Percentiles rank a stretch among this genome's conserved stretches.
phyloP scores from a whole-genome alignment of 2,329 filamentous ascomycete species.

The Basipetospora chlamydospora region DNA sequence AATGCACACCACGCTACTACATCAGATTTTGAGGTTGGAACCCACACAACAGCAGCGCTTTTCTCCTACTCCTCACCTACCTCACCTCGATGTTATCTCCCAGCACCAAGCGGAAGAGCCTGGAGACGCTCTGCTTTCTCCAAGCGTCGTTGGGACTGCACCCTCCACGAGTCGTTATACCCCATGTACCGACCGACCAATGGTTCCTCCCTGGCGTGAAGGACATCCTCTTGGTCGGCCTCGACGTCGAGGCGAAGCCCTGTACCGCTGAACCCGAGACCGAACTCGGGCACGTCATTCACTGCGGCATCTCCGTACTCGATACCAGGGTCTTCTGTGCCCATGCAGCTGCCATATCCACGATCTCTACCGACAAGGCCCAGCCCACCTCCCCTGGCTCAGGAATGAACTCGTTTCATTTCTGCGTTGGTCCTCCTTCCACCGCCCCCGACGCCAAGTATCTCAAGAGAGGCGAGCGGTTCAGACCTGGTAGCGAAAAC shows the following conservation, averaged over 20 bases:
- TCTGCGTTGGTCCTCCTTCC: background rate
- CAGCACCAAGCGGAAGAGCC: too few relatives aligned
- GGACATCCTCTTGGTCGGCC: conserved; percentile 2
- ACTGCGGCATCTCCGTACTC: conserved; percentile 3
- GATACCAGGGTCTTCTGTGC: conserved; percentile 1
- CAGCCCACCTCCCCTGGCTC: background rate
- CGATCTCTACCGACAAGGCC: background rate
- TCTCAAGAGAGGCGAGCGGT: background rate
- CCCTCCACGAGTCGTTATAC: background rate
- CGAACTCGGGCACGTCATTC: background rate
- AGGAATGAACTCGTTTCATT: background rate
- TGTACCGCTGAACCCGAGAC: background rate
- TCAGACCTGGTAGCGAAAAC: too few relatives aligned
- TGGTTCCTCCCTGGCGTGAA: conserved; percentile 1
- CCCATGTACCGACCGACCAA: background rate
- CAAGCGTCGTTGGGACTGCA: background rate
- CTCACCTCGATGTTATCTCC: too few relatives aligned
- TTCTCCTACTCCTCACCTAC: too few relatives aligned
- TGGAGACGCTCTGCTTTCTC: background rate
- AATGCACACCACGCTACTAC: too few relatives aligned
- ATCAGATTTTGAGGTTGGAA: too few relatives aligned
- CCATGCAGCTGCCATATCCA: background rate
- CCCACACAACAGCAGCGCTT: too few relatives aligned
- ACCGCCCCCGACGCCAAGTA: background rate
- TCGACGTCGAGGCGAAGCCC: background rate